Evolutionary conservation across 345 rosid genomes (phyloP), one percentile per base, ranked within the genome.

Genomic region (Salix purpurea): DNA sequence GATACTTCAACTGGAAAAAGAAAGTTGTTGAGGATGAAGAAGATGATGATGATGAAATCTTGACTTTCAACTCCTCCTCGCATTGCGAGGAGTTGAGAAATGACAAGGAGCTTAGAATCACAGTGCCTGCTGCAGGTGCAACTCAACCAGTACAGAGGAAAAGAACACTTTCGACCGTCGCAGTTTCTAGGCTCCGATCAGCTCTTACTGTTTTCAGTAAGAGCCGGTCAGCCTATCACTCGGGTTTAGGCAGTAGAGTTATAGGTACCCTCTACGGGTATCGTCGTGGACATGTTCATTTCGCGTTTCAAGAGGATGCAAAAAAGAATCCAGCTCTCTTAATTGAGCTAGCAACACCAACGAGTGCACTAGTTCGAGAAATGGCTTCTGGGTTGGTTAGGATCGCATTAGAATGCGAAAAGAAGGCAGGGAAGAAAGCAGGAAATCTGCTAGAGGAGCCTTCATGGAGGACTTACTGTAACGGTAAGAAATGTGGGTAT

Each of bases 331-430:
- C 99, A 6, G 90, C 86, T 1, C 88, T 93, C 75, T 70, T 96
- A 54, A 92, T 96, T 78, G 91, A 96, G 74, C 87, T 93, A 37
- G 93, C 97, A 6, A 90, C 91, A 6, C 91, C 96, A 2, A 96
- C 98, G 1, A 93, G 94, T 69, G 85, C 91, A 18, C 84, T 96
- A 3, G 94, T 93, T 3, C 82, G 89, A 44, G 98, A 96, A 77
- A 96, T 96, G 99, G 98, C 98, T 14, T 96, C 99, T 2, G 98
- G 98, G 62, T 77, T 89, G 21, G 99, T 96, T 1, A 79, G 98
- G 75, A 87, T 96, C 71, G 99, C 98, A 3, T 78, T 96, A 18
- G 97, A 92, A 70, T 89, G 91, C 44, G 94, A 89, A n/a, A 89
- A 74, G 84, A 89, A 83, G 70, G 79, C 36, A 0, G 88, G 76